phyloP scores from a whole-genome alignment of 371 early-diverging fungal genomes.

The Sporodiniella umbellata region DNA sequence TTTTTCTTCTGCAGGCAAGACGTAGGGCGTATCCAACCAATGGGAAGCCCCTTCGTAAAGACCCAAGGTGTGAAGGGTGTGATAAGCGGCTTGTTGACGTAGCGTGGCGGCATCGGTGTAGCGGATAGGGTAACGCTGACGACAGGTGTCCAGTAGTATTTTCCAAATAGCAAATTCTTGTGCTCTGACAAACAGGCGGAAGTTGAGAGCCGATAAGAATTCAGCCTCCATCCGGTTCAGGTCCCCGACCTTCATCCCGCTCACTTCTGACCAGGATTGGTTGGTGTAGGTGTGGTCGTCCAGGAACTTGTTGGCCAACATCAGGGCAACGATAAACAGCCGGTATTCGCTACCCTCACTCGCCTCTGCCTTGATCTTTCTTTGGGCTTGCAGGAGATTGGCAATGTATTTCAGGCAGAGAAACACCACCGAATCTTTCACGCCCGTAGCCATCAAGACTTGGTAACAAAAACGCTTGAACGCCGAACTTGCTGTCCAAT shows the following conservation, averaged over 20 bases:
- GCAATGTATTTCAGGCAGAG: conserved; percentile 60
- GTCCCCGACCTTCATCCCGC: conserved; percentile 60
- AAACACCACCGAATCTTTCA: conserved; percentile 54
- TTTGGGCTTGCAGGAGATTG: conserved; percentile 50
- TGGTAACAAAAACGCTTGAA: conserved; percentile 60
- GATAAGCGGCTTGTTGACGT: conserved; percentile 19
- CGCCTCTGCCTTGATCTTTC: conserved; percentile 61
- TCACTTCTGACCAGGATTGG: conserved; percentile 70
- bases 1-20: no score
- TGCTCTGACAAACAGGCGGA: conserved; percentile 56
- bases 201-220: conserved; percentile 61
- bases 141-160: conserved; percentile 22
- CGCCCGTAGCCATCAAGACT: conserved; percentile 55
- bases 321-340: conserved; percentile 74
- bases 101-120: conserved; percentile 16
- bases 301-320: conserved; percentile 69
- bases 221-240: conserved; percentile 71
- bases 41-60: conserved; percentile 5
- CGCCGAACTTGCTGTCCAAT: conserved; percentile 49
- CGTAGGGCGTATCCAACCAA: no score
- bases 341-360: conserved; percentile 75
- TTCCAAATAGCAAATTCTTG: conserved; percentile 49
- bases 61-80: conserved; percentile 23
- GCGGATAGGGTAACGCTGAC: conserved; percentile 12
- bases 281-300: conserved; percentile 71